Percentiles rank a stretch among this genome's conserved stretches.
Evolutionary conservation across 805 yeast genomes (phyloP).

Genomic region (Pichia eremophila): DNA sequence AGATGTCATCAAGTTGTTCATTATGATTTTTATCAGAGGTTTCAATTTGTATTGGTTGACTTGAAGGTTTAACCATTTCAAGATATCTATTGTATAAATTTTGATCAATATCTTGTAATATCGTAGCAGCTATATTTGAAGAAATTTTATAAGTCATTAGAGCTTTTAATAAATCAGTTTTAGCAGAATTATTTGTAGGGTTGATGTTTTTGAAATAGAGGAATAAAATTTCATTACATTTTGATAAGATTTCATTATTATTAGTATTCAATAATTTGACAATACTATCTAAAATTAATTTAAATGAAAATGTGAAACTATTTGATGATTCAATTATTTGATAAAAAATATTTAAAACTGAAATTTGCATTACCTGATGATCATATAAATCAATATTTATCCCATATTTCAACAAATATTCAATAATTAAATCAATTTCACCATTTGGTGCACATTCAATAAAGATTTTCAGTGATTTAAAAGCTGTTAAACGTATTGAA

Average conservation of each 20-base stretch:
- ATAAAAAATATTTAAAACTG: slow-evolving; percentile 36
- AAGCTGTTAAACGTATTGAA: slow-evolving; percentile 34
- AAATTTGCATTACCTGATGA: slow-evolving; percentile 31
- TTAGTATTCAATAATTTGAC: slow-evolving; percentile 17
- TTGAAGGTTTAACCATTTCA: slow-evolving; percentile 6
- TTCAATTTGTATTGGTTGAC: background rate
- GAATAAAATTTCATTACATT: slow-evolving; percentile 23
- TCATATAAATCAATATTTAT: slow-evolving; percentile 35
- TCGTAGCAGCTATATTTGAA: slow-evolving; percentile 13
- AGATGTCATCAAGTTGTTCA: background rate
- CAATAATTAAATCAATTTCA: slow-evolving; percentile 8
- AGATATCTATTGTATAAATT: slow-evolving; percentile 13
- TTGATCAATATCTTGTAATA: slow-evolving; percentile 26
- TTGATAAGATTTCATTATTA: slow-evolving; percentile 10
- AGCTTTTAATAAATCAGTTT: slow-evolving; percentile 35
- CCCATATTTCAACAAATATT: slow-evolving; percentile 36
- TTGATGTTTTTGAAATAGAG: slow-evolving; percentile 28
- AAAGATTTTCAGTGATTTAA: slow-evolving; percentile 41
- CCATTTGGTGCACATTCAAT: slow-evolving; percentile 41
- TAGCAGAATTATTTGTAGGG: slow-evolving; percentile 29
- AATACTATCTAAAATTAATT: slow-evolving; percentile 18
- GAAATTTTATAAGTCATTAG: slow-evolving; percentile 28
- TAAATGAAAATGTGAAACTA: slow-evolving; percentile 22
- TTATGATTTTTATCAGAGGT: background rate
- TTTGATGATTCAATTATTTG: slow-evolving; percentile 30